Percentiles rank a stretch among this genome's conserved stretches.
Conservation (phyloP, 169 alveolate genomes). For the Amoebophrya sp. region DNA sequence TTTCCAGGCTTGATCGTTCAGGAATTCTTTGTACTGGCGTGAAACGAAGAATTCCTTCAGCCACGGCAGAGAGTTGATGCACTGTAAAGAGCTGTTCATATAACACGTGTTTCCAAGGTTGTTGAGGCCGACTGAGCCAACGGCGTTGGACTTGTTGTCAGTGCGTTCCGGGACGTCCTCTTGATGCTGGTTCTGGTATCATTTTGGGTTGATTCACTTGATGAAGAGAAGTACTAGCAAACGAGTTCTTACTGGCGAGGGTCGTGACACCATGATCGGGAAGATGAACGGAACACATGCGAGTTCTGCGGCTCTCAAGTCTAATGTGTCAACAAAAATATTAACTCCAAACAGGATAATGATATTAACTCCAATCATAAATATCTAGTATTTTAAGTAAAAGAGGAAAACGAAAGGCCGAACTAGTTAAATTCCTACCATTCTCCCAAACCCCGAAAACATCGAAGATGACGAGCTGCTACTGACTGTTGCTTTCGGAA, state of each 20-base stretch:
- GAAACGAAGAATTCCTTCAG: background rate
- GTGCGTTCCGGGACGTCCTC: background rate
- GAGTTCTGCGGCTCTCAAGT: no score
- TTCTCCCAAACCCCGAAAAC: no score
- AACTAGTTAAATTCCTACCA: no score
- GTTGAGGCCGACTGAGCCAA: background rate
- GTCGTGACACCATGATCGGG: background rate
- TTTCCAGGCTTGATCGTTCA: background rate
- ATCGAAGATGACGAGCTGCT: no score
- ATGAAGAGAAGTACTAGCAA: background rate
- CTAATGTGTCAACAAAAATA: no score
- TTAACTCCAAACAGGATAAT: no score
- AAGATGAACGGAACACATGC: no score
- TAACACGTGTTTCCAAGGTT: background rate
- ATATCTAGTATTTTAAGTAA: no score
- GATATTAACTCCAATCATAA: no score
- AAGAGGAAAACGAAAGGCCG: no score
- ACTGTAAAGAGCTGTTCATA: background rate
- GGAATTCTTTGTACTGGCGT: background rate
- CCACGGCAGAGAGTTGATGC: background rate
- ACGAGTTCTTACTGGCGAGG: background rate
- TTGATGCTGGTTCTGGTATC: background rate
- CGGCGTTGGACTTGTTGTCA: background rate
- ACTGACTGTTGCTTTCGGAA: background rate
- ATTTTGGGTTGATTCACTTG: background rate